Percentiles rank a stretch among this genome's conserved stretches.
These are phyloP conservation scores for Canna indica DNA, from an alignment of 176 grass and related monocot species.

Conservation along the genomic window DNA sequence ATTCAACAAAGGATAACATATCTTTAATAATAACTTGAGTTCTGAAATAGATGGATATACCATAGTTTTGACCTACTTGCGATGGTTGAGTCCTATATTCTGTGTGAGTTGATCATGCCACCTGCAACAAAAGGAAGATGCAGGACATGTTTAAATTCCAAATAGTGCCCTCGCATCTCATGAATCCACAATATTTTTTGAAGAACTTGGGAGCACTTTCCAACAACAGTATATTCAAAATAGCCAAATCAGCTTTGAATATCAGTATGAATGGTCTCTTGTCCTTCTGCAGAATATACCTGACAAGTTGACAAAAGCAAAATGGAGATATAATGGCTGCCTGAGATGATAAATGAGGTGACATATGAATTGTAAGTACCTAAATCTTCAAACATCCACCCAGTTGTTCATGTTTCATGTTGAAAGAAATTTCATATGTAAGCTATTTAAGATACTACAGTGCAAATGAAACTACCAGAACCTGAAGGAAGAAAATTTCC, in stretches of 20 bases:
- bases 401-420: too few relatives aligned
- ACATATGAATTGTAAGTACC: too few relatives aligned
- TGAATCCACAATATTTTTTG: constrained; percentile 98
- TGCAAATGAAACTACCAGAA: too few relatives aligned
- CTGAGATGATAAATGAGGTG: too few relatives aligned
- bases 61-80: constrained; percentile 58
- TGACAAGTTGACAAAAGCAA: constrained; percentile 28
- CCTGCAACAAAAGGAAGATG: constrained; percentile 87
- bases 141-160: constrained; percentile 82
- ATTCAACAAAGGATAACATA: too few relatives aligned
- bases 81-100: constrained; percentile 61
- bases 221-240: constrained; percentile 96
- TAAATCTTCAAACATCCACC: too few relatives aligned
- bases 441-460: too few relatives aligned
- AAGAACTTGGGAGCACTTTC: constrained; percentile 71
- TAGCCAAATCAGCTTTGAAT: constrained; percentile 66
- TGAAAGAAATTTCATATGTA: too few relatives aligned
- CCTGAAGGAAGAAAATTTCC: too few relatives aligned
- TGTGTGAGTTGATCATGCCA: constrained; percentile 87
- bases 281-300: constrained; percentile 62
- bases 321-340: too few relatives aligned
- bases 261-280: constrained; percentile 58
- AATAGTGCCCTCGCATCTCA: constrained; percentile 99
- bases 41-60: constrained; percentile 1
- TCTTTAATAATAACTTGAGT: too few relatives aligned